Conservation (phyloP, 2,329 filamentous ascomycete genomes). For the Dactylellina parvicollis region DNA sequence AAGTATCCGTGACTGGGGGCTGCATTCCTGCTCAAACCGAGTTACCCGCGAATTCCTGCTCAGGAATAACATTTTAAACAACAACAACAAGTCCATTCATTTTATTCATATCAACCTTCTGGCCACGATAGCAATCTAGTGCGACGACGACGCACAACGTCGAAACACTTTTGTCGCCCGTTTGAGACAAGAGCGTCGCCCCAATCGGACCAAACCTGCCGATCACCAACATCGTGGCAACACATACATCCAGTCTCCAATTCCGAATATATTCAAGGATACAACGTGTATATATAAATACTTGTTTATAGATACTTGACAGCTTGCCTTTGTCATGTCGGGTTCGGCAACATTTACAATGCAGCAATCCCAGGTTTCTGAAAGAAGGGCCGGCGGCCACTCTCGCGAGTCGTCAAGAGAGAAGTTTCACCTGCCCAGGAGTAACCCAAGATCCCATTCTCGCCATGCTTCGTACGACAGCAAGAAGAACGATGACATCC, state of each 20-base stretch:
- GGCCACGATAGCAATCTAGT: too few species aligned
- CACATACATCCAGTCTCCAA: too few species aligned
- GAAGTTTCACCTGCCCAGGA: slow-evolving; percentile 25
- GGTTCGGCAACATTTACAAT: slow-evolving; percentile 48
- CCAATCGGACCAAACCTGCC: background rate
- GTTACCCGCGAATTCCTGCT: slow-evolving; percentile 45
- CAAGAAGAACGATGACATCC: slow-evolving; percentile 51
- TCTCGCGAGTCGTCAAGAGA: slow-evolving; percentile 46
- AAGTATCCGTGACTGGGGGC: slow-evolving; percentile 5
- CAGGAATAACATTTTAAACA: slow-evolving; percentile 8
- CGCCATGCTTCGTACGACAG: slow-evolving; percentile 49
- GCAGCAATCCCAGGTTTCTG: slow-evolving; percentile 40
- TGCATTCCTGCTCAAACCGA: slow-evolving; percentile 42
- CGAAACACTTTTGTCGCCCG: background rate
- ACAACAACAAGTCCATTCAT: too few species aligned
- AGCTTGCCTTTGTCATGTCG: too few species aligned
- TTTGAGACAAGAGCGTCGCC: slow-evolving; percentile 5
- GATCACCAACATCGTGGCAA: background rate
- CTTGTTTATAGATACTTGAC: too few species aligned
- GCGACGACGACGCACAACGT: too few species aligned
- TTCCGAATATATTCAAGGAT: too few species aligned
- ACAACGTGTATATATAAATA: background rate
- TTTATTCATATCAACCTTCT: background rate
- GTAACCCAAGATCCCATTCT: slow-evolving; percentile 31
- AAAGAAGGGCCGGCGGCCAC: slow-evolving; percentile 30